Evolutionary conservation across 1,284 basidiomycete genomes (phyloP), one percentile per base, ranked within the genome.

Genomic region (Sporisorium scitamineum): DNA sequence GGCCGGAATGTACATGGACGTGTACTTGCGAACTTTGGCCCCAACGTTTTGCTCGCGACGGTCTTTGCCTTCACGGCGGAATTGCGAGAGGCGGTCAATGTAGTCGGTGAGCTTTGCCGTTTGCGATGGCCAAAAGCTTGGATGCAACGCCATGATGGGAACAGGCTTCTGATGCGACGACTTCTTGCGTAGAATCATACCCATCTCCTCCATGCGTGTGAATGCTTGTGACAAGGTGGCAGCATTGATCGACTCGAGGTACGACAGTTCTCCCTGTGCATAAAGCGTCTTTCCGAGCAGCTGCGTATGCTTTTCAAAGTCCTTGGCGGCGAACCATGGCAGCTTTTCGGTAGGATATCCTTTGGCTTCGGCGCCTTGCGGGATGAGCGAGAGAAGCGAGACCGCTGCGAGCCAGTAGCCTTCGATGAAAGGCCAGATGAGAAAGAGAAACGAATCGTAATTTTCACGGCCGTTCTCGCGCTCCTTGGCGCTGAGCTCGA

Each of bases 351-450:
- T 59, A 3, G 73, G 72, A 20, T 68, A 62, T 26, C 61, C 68
- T 24, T 71, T 31, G 5, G 34, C 44, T 20, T 65, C 63, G n/a
- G 72, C 51, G 3, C 26, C 67, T 18, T 53, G 32, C 11, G 78
- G 78, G 5, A 85, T 79, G 11, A 86, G 80, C 13, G 81, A 78
- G 39, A 86, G 80, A 2, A 86, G 75, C 10, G 84, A 81, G 27
- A 86, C 81, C 6, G 84, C 82, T 5, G 84, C 85, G 9, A 86
- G 80, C 86, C 86, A 86, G 70, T 85, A 85, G 48, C 76, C 81
- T 57, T 79, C 82, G 44, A 84, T 71, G 61, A 80, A 82, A 5
- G 82, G 82, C 80, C 80, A 84, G 53, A 84, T 74, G 52, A 84
- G 65, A 61, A 84, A 84, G 42, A 83, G 70, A 70, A 66, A 83